Base-by-base conservation (phyloP, 305 asterid genomes). In the Fraxinus greggii region DNA sequence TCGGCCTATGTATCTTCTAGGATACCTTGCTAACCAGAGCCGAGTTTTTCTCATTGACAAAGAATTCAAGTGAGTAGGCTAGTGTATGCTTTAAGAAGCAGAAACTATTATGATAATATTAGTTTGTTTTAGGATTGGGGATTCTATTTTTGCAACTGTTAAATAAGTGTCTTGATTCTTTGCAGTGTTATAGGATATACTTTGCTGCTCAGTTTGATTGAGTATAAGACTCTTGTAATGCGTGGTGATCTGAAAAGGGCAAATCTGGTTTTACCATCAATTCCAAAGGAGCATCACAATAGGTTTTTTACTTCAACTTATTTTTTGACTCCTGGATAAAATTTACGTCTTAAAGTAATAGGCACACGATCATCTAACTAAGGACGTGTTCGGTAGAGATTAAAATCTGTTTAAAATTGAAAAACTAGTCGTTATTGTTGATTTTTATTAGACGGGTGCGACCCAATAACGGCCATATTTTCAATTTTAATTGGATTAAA, bases 1-100 rank as follows among this genome's bases (percentile, higher is more conserved):
- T 86, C 93, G 97, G 59, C 98, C 99, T 3, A 96, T 96, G 99
- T 96, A 96, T 89, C 91, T 96, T 83, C 98, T 96, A 67, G 99
- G 99, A 72, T 96, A 94, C 90, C 97, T 96, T 56, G 98, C 98
- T 59, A 92, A 89, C 83, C 99, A 94, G 84, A 94, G 98, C 82
- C 91, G 97, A 65, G 97, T 96, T 83, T 96, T 86, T 89, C 95
- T 96, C 86, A 87, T 96, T 32, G 99, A 96, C 86, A 94, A 94
- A 91, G 99, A 96, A 86, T 96, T 96, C 88, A 96, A 96, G 99
- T 96, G 91, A 91, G 99, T 89, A 32, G 77, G 48, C 72, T 77
- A 26, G 61, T 12, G 8, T 69, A 38, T 74, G 73, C 81, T 69
- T 70, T 29, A 77, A 54, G 56, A 72, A 83, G 48, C 77, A 78